A percentile compares a stretch with the other conserved stretches of the same genome.
These are phyloP conservation scores for Hura crepitans DNA, from an alignment of 441 rosid genomes.

Conservation along the genomic window DNA sequence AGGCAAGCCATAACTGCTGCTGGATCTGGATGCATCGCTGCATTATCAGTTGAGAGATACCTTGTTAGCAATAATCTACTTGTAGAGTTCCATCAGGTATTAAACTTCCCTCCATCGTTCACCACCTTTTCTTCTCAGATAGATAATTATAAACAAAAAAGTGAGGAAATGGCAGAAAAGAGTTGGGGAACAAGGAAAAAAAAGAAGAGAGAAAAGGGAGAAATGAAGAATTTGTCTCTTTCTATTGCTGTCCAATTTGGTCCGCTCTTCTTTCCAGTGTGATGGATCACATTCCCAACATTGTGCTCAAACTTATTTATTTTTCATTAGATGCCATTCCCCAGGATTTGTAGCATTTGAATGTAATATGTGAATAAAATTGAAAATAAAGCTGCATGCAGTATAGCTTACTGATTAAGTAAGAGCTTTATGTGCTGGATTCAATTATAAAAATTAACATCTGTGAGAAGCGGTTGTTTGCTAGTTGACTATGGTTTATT, in stretches of 20 bases:
- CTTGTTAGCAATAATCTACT: constrained; percentile 80
- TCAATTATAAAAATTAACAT: neutral
- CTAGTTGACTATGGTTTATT: neutral
- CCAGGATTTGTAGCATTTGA: neutral
- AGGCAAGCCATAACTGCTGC: constrained; percentile 98
- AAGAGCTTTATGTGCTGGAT: neutral
- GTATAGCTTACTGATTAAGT: neutral
- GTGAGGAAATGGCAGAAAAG: neutral
- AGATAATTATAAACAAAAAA: neutral
- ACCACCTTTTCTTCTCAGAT: neutral
- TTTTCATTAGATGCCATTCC: neutral
- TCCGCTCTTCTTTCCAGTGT: neutral
- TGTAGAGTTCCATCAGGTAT: constrained; percentile 90
- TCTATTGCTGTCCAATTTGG: neutral
- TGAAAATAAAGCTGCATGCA: neutral
- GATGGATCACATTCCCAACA: neutral
- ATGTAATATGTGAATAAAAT: neutral
- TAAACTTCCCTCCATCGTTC: neutral
- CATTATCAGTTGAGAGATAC: constrained; percentile 93
- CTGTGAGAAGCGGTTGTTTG: neutral
- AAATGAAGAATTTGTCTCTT: neutral
- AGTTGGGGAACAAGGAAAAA: neutral
- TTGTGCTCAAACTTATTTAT: constrained; percentile 3
- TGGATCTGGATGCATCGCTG: constrained; percentile 96
- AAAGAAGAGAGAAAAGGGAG: too few relatives aligned